Evolutionary conservation across 805 yeast species (phyloP).

Genomic region (Starmerella bombi): DNA sequence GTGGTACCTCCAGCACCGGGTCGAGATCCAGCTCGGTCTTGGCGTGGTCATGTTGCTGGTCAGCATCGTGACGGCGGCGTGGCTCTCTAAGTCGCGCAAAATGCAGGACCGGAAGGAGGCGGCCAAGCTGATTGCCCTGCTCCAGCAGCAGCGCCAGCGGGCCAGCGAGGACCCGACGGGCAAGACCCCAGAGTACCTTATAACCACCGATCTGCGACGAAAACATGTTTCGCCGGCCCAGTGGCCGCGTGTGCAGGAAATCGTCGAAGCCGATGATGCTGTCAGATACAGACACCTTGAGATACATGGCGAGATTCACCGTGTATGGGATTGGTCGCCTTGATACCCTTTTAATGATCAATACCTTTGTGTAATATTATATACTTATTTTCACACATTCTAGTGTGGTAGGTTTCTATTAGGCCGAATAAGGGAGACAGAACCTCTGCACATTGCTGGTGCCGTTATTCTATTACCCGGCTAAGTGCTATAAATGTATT

Average conservation of each 20-base stretch:
- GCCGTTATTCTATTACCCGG: too few relatives aligned
- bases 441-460: too few relatives aligned
- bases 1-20: constrained; percentile 15
- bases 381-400: too few relatives aligned
- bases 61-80: neutral
- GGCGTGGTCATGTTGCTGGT: neutral
- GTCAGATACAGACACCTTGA: constrained; percentile 52
- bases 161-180: constrained; percentile 18
- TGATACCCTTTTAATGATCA: neutral
- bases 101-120: constrained; percentile 2
- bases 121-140: constrained; percentile 5
- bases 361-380: neutral
- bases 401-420: too few relatives aligned
- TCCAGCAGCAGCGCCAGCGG: constrained; percentile 13
- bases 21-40: neutral
- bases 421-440: too few relatives aligned
- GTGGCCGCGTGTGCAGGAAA: constrained; percentile 46
- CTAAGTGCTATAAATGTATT: too few relatives aligned
- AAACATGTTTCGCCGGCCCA: constrained; percentile 20
- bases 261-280: constrained; percentile 53
- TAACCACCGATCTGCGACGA: constrained; percentile 11
- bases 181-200: constrained; percentile 11
- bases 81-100: constrained; percentile 3
- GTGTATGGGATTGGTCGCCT: constrained; percentile 73
- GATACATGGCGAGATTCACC: constrained; percentile 73